Evolutionary conservation across 305 asterid species (phyloP), one percentile per base, ranked within the genome.

Genomic region (Solanum aculeatissimum): DNA sequence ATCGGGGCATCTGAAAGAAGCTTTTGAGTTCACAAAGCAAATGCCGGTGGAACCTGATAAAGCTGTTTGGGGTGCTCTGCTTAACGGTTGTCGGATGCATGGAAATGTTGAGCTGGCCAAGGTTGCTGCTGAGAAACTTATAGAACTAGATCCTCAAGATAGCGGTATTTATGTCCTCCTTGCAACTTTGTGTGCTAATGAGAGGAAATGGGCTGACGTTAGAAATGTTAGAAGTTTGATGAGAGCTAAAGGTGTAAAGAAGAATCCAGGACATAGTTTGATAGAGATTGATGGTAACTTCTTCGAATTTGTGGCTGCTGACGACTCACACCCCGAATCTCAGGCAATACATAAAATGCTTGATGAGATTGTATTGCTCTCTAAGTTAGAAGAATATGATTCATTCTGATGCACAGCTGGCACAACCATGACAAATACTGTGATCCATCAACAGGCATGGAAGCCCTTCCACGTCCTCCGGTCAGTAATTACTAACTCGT

Each of bases 11-110:
- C 70, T 93, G 55, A 81, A 88, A 77, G 93, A 93, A 88, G 97
- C 97, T 4, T 85, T 78, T 84, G 85, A 80, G 81, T 83, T 93
- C 86, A 90, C 91, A 80, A 85, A 23, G 70, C 79, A 87, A 49
- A 94, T 94, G 95, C 91, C 93, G 19, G 86, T 90, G 93, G 89
- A 91, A 86, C 92, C 98, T 0, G 97, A 93, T 85, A 92, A 88
- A 84, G 94, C 93, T 57, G 88, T 89, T 82, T 94, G 94, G 97
- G 98, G 98, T 3, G 94, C 94, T 11, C 89, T 94, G 81, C 90
- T 94, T n/a, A 90, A 91, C 77, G 97, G 95, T 51, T 92, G 97
- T 85, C 84, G 83, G 66, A 92, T 92, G 91, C 93, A 93, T 86
- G 91, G 90, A 47, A 85, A 93, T 85, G 88, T 92, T 7, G 91